Percentiles rank a stretch among this genome's conserved stretches.
Evolutionary conservation across 495 filamentous ascomycete genomes (phyloP).

Genomic region (Neurospora intermedia): DNA sequence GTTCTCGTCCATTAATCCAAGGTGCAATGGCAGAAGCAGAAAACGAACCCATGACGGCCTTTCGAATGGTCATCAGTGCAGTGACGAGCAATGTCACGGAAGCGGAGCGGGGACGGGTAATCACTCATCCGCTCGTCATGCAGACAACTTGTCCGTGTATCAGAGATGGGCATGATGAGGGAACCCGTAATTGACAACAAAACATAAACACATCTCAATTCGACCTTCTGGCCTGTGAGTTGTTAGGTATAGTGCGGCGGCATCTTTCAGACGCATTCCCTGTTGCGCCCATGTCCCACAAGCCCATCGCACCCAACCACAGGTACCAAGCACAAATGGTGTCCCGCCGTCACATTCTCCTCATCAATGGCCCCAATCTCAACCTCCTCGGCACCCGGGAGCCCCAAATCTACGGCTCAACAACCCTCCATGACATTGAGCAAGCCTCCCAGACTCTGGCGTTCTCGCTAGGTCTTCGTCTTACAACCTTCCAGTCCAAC

Average conservation of each 20-base stretch:
- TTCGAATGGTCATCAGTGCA: background rate
- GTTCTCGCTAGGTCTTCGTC: conserved; percentile 24
- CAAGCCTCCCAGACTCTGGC: conserved; percentile 33
- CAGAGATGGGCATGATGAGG: background rate
- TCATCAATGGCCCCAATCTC: conserved; percentile 72
- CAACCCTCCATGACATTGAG: conserved; percentile 51
- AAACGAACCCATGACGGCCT: background rate
- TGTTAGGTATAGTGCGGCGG: background rate
- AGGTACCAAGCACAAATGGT: conserved; percentile 6
- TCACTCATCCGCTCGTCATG: background rate
- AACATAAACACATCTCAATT: background rate
- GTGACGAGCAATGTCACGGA: background rate
- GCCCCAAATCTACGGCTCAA: conserved; percentile 56
- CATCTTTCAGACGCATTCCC: background rate
- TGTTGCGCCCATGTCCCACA: background rate
- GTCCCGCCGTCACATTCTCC: conserved; percentile 51
- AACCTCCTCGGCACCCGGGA: conserved; percentile 68
- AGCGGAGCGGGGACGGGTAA: background rate
- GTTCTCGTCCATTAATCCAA: background rate
- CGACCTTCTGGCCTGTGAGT: background rate
- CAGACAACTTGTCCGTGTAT: background rate
- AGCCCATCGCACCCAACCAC: background rate
- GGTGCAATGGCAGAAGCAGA: background rate
- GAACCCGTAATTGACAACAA: background rate
- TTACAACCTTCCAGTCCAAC: conserved; percentile 53